A percentile compares a stretch with the other conserved stretches of the same genome.
These are phyloP conservation scores for Annulohypoxylon moriforme DNA, from an alignment of 495 filamentous ascomycete species.

Conservation along the genomic window DNA sequence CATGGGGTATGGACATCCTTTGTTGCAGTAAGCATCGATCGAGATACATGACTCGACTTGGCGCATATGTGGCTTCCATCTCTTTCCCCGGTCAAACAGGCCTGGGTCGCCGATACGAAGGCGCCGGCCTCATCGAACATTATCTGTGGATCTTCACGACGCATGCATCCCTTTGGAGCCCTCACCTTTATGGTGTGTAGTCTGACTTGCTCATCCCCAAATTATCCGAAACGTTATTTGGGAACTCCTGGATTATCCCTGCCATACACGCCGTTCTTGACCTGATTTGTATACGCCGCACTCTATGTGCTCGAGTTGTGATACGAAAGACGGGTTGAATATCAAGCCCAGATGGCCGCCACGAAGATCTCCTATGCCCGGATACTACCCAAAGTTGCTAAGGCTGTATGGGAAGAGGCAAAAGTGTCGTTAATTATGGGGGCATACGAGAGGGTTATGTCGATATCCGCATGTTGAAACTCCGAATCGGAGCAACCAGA, in stretches of 20 bases:
- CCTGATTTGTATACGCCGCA: neutral
- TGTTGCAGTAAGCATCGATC: conserved; percentile 37
- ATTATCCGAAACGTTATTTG: neutral
- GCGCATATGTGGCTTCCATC: conserved; percentile 43
- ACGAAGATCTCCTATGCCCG: neutral
- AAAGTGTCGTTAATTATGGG: neutral
- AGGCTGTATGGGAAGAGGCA: neutral
- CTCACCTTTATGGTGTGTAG: conserved; percentile 5
- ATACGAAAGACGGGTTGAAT: neutral
- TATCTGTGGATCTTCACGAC: conserved; percentile 16
- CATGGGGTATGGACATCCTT: conserved; percentile 12
- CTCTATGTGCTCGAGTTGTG: neutral
- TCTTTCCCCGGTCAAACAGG: conserved; percentile 10
- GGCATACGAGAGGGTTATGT: neutral
- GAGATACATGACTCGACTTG: conserved; percentile 43
- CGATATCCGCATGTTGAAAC: neutral
- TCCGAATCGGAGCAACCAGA: neutral
- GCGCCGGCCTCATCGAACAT: conserved; percentile 15
- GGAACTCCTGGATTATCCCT: neutral
- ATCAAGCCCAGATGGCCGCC: neutral
- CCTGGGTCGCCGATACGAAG: conserved; percentile 26
- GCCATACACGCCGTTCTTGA: neutral
- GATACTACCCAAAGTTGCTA: neutral
- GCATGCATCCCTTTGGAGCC: neutral
- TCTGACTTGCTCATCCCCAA: neutral